A percentile compares a stretch with the other conserved stretches of the same genome.
Conservation (phyloP, 768 basidiomycete species). For the Coprinopsis marcescibilis region DNA sequence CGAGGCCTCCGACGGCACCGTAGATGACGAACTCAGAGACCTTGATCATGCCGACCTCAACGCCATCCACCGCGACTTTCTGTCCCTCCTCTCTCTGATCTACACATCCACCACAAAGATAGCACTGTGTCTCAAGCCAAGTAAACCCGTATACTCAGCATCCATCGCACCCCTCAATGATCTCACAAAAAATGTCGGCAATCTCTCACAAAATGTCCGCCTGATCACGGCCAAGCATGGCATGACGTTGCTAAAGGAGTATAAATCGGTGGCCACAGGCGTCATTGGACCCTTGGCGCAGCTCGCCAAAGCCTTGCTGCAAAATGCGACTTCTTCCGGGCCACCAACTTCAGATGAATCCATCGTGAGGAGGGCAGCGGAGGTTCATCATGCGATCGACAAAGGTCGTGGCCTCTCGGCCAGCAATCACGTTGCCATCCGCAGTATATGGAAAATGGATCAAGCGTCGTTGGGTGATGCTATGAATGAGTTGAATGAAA, state of each 20-base stretch:
- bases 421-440: conserved; percentile 54
- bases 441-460: conserved; percentile 44
- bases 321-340: conserved; percentile 12
- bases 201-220: conserved; percentile 44
- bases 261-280: conserved; percentile 30
- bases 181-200: conserved; percentile 40
- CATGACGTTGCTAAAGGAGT: conserved; percentile 39
- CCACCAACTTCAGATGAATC: conserved; percentile 26
- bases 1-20: conserved; percentile 12
- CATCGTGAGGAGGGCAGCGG: conserved; percentile 51
- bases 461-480: conserved; percentile 57
- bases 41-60: conserved; percentile 22
- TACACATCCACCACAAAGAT: conserved; percentile 54
- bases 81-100: conserved; percentile 54
- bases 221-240: conserved; percentile 44
- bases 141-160: conserved; percentile 46
- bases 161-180: conserved; percentile 49
- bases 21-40: conserved; percentile 15
- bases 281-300: conserved; percentile 39
- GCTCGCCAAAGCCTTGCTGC: conserved; percentile 40
- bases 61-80: conserved; percentile 48
- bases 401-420: conserved; percentile 47
- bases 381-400: conserved; percentile 58
- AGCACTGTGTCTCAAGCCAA: conserved; percentile 56
- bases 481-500: conserved; percentile 48